Base-by-base conservation (phyloP, 2,329 filamentous ascomycete genomes). In the Cercospora sojina region DNA sequence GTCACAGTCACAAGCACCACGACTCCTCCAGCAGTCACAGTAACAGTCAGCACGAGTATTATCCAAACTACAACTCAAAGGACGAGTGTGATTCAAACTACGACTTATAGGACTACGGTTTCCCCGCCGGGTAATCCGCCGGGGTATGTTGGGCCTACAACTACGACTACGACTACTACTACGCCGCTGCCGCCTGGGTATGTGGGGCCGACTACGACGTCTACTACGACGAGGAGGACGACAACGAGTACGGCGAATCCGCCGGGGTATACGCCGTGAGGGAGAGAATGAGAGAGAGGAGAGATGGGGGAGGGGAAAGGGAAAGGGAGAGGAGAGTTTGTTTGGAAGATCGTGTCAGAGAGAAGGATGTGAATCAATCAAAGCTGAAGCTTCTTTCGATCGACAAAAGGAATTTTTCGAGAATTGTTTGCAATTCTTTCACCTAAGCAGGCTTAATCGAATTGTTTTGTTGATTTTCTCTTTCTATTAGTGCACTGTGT, bases 1-100 rank as follows among this genome's bases (percentile, higher is more conserved):
- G 35, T 60, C 58, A 60, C 58, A 12, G 58, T 60, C 12, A 60
- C 58, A 2, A 60, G 38, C 58, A 29, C 27, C 32, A 49, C 38
- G 3, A 60, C 58, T 20, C 58, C 58, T 29, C 38, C 58, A 6
- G 38, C 58, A 3, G 58, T 60, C 2, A 60, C 58, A 1, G 58
- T 60, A 0, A 60, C 58, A 31, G 58, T 60, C 58, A 47, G 53
- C 53, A 57, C 53, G 27, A 57, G 53, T 23, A 57, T 57, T 13
- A 10, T 57, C 8, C 53, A 57, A 5, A 57, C 53, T n/a, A 57
- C 53, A 4, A 60, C 58, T 7, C 31, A 57, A 9, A 27, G 53
- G 3, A 60, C 58, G 23, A 29, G 47, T 27, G 25, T 51, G 10
- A 7, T 51, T 25, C 47, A 51, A 2, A 51, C 56, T 25, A 59